These are phyloP conservation scores for Clavariopsis aquatica DNA, from an alignment of 495 filamentous ascomycete species.

Conservation along the genomic window DNA sequence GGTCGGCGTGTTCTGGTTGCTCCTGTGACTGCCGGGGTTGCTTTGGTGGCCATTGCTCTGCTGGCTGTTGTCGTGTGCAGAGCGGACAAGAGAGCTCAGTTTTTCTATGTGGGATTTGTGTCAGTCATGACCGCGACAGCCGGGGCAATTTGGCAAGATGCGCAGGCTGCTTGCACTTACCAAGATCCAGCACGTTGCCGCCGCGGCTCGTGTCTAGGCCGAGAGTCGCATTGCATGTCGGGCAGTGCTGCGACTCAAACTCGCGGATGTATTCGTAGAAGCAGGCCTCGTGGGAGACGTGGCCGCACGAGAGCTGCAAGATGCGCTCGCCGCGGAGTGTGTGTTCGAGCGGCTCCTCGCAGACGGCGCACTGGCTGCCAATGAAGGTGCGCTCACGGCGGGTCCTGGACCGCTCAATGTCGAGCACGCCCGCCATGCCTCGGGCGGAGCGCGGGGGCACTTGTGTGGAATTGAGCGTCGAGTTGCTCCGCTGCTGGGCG, in stretches of 20 bases:
- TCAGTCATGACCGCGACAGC: slow-evolving; percentile 3
- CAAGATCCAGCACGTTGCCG: slow-evolving; percentile 91
- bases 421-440: slow-evolving; percentile 71
- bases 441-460: slow-evolving; percentile 49
- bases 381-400: slow-evolving; percentile 94
- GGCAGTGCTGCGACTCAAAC: slow-evolving; percentile 92
- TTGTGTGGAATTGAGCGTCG: slow-evolving; percentile 24
- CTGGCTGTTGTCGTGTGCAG: slow-evolving; percentile 56
- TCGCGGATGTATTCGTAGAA: slow-evolving; percentile 99
- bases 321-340: slow-evolving; percentile 93
- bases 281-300: slow-evolving; percentile 97
- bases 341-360: slow-evolving; percentile 96
- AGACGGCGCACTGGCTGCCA: slow-evolving; percentile 91
- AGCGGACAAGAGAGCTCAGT: slow-evolving; percentile 90
- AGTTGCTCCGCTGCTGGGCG: slow-evolving; percentile 10
- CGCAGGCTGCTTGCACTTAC: too few relatives aligned
- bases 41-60: slow-evolving; percentile 47
- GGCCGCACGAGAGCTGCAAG: slow-evolving; percentile 91
- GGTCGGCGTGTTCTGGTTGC: slow-evolving; percentile 56
- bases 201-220: slow-evolving; percentile 93
- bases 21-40: slow-evolving; percentile 44
- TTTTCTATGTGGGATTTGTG: slow-evolving; percentile 67
- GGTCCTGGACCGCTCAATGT: slow-evolving; percentile 75
- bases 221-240: slow-evolving; percentile 88
- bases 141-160: slow-evolving; percentile 3